phyloP scores from a whole-genome alignment of 1,284 basidiomycete species.

The Ceratobasidium theobromae region DNA sequence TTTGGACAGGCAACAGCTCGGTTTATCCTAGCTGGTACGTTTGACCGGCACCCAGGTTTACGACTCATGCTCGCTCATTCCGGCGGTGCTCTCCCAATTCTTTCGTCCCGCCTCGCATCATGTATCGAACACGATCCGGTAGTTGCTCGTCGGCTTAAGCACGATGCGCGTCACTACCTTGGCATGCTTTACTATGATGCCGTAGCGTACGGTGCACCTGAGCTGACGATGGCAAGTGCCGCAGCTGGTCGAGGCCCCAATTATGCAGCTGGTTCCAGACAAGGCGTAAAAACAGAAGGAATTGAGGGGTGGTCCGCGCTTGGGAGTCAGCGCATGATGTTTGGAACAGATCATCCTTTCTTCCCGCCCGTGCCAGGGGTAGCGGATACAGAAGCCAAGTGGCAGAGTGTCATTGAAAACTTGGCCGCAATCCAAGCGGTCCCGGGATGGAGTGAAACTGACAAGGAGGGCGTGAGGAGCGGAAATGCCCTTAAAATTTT shows the following conservation, averaged over 20 bases:
- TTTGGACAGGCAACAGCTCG: constrained; percentile 66
- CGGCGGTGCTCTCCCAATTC: constrained; percentile 75
- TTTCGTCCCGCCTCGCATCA: constrained; percentile 78
- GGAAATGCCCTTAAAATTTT: constrained; percentile 72
- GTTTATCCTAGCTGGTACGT: constrained; percentile 74
- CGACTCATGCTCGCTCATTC: constrained; percentile 81
- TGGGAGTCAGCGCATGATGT: constrained; percentile 65
- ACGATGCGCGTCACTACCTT: constrained; percentile 82
- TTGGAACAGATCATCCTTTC: constrained; percentile 88
- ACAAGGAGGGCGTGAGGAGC: constrained; percentile 66
- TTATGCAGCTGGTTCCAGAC: background rate
- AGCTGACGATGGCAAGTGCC: constrained; percentile 35
- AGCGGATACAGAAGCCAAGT: constrained; percentile 55
- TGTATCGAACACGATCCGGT: constrained; percentile 82
- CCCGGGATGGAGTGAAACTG: constrained; percentile 59
- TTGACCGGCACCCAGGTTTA: constrained; percentile 74
- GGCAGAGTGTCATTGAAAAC: constrained; percentile 82
- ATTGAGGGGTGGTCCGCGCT: constrained; percentile 38
- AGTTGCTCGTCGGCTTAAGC: constrained; percentile 68
- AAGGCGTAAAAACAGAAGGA: background rate
- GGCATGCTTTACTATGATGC: constrained; percentile 80
- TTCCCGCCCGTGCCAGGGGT: constrained; percentile 71
- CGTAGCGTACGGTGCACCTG: constrained; percentile 59
- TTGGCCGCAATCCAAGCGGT: constrained; percentile 71
- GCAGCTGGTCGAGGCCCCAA: constrained; percentile 34